These are phyloP conservation scores for Haematococcus sp. DNA, from an alignment of 139 green algal genomes.

Conservation along the genomic window DNA sequence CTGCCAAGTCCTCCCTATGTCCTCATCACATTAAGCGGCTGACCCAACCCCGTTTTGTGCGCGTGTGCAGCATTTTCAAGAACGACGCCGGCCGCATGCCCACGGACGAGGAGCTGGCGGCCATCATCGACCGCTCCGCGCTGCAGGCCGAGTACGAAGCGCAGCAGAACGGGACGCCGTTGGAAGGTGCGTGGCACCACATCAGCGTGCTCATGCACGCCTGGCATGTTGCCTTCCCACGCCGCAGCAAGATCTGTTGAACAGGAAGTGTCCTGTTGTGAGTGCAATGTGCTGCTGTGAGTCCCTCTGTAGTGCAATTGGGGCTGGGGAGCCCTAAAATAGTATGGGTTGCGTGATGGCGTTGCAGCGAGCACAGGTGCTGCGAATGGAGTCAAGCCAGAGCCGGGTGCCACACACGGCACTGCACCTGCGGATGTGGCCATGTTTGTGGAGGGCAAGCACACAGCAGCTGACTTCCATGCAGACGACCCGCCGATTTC, in stretches of 20 bases:
- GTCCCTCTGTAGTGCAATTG: too few relatives aligned
- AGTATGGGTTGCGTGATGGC: too few relatives aligned
- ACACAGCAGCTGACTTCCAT: slow-evolving; percentile 46
- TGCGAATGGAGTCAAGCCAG: neutral
- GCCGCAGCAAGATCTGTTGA: too few relatives aligned
- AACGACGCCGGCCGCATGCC: slow-evolving; percentile 34
- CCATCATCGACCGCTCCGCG: slow-evolving; percentile 54
- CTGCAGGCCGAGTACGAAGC: neutral
- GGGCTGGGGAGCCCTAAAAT: too few relatives aligned
- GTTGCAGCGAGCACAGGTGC: neutral
- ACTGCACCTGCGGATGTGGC: neutral
- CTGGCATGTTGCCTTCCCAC: too few relatives aligned
- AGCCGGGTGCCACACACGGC: neutral
- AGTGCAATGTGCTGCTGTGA: too few relatives aligned
- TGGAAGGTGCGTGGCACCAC: neutral
- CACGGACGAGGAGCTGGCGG: slow-evolving; percentile 53
- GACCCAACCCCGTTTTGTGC: neutral
- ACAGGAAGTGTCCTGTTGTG: too few relatives aligned
- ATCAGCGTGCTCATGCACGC: too few relatives aligned
- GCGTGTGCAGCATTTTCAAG: slow-evolving; percentile 34
- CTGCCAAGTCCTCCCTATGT: too few relatives aligned
- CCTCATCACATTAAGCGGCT: neutral
- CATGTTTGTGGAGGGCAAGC: slow-evolving; percentile 21
- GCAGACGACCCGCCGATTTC: slow-evolving; percentile 33
- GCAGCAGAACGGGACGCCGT: neutral